Percentiles rank a stretch among this genome's conserved stretches.
Evolutionary conservation across 2,329 filamentous ascomycete species (phyloP).

Genomic region (Ophiostoma angusticollis): DNA sequence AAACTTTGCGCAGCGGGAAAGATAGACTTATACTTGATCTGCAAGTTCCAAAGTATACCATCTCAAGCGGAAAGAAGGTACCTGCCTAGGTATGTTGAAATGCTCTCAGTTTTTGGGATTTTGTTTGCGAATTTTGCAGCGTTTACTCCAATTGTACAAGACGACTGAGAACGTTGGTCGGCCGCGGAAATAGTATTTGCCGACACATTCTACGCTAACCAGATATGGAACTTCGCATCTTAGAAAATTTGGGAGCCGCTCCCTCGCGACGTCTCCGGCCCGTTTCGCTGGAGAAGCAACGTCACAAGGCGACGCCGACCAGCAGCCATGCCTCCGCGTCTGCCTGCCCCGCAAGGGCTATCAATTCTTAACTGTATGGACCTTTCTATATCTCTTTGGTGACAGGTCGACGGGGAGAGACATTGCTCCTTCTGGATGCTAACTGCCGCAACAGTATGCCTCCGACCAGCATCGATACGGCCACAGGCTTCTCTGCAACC

Average conservation of each 20-base stretch:
- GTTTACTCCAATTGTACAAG: no score
- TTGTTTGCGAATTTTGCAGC: no score
- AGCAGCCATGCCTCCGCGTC: slow-evolving; percentile 52
- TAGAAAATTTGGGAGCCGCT: slow-evolving; percentile 11
- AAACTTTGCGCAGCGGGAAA: no score
- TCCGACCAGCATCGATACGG: slow-evolving; percentile 39
- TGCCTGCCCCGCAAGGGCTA: slow-evolving; percentile 47
- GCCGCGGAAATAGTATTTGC: slow-evolving; percentile 4
- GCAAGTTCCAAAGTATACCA: no score
- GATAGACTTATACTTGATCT: no score
- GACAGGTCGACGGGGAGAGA: slow-evolving; percentile 11
- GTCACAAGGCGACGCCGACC: background rate
- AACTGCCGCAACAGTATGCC: slow-evolving; percentile 48
- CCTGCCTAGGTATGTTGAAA: no score
- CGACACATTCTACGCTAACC: slow-evolving; percentile 4
- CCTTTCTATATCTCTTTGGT: slow-evolving; percentile 14
- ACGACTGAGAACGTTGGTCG: background rate
- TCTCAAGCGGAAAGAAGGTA: no score
- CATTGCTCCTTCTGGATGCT: background rate
- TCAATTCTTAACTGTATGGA: slow-evolving; percentile 46
- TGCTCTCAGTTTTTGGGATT: no score
- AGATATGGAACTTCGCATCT: background rate
- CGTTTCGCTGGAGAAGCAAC: background rate
- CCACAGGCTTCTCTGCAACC: slow-evolving; percentile 38
- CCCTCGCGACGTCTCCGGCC: slow-evolving; percentile 5